Conservation (phyloP, 495 filamentous ascomycete genomes). For the Aspergillus affinis region DNA sequence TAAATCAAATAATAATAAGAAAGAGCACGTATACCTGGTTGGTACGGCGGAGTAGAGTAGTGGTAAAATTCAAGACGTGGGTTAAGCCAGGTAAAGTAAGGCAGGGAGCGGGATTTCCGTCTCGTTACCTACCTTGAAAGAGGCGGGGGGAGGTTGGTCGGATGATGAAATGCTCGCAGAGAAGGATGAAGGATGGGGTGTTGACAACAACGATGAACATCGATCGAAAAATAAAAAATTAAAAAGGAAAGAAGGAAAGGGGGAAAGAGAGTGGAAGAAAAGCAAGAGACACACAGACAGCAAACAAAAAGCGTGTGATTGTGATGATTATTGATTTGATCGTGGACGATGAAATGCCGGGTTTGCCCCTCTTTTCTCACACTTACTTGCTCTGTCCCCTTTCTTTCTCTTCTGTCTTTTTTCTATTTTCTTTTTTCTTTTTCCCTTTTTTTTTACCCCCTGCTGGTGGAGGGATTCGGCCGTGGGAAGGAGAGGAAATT, state of each 20-base stretch:
- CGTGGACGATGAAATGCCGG: not conserved
- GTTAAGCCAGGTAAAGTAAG: no score
- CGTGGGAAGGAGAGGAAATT: not conserved
- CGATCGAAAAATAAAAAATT: not conserved
- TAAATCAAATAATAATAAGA: no score
- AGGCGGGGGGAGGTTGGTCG: not conserved
- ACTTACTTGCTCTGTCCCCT: not conserved
- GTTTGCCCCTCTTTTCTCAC: slow-evolving; percentile 14
- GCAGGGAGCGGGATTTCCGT: no score
- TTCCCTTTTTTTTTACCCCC: no score
- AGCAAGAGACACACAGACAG: slow-evolving; percentile 7
- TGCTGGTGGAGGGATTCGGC: slow-evolving; percentile 7
- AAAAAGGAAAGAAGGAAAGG: slow-evolving; percentile 4
- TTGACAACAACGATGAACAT: not conserved
- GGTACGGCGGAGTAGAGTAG: no score
- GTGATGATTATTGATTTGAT: slow-evolving; percentile 3
- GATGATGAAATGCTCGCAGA: not conserved
- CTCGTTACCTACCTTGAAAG: not conserved
- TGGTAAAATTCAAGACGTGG: slow-evolving; percentile 1
- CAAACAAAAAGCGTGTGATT: slow-evolving; percentile 4
- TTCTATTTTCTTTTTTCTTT: no score
- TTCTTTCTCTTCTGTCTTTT: no score
- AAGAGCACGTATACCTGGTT: no score
- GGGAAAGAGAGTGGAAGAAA: slow-evolving; percentile 1
- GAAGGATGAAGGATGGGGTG: not conserved